A percentile compares a stretch with the other conserved stretches of the same genome.
Evolutionary conservation across 1,139 yeast genomes (phyloP).

Genomic region (Lodderomyces margitis): DNA sequence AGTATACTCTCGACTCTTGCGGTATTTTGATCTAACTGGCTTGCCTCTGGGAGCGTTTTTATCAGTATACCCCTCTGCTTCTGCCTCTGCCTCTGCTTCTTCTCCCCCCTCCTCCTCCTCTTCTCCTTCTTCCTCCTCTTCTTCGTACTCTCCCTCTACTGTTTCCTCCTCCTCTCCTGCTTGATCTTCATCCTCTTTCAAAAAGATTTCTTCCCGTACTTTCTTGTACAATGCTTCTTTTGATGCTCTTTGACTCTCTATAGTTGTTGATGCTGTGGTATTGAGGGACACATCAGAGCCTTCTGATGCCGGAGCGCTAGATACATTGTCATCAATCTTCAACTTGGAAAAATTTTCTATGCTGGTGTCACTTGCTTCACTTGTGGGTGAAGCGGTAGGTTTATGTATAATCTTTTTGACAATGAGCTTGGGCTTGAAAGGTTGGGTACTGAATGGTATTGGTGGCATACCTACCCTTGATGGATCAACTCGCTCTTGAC

Average conservation of each 20-base stretch:
- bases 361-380: conserved; percentile 6
- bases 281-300: conserved; percentile 5
- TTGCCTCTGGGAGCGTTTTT: not conserved
- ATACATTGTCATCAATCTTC: conserved; percentile 10
- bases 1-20: not conserved
- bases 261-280: conserved; percentile 8
- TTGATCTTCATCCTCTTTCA: conserved; percentile 25
- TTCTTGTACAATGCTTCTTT: conserved; percentile 43
- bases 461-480: not conserved
- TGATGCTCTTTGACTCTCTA: conserved; percentile 25
- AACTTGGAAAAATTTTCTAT: conserved; percentile 6
- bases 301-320: conserved; percentile 10
- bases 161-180: conserved; percentile 27
- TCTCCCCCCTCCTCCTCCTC: conserved; percentile 4
- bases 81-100: conserved; percentile 1
- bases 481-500: not conserved
- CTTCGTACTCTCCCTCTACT: conserved; percentile 22
- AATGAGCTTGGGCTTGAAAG: conserved; percentile 20
- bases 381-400: conserved; percentile 6
- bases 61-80: not conserved
- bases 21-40: not conserved
- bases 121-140: conserved; percentile 10
- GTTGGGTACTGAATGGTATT: conserved; percentile 2
- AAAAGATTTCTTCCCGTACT: conserved; percentile 46
- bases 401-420: conserved; percentile 17